Base-by-base conservation (phyloP, 306 rosid genomes). In the Ceratonia siliqua region DNA sequence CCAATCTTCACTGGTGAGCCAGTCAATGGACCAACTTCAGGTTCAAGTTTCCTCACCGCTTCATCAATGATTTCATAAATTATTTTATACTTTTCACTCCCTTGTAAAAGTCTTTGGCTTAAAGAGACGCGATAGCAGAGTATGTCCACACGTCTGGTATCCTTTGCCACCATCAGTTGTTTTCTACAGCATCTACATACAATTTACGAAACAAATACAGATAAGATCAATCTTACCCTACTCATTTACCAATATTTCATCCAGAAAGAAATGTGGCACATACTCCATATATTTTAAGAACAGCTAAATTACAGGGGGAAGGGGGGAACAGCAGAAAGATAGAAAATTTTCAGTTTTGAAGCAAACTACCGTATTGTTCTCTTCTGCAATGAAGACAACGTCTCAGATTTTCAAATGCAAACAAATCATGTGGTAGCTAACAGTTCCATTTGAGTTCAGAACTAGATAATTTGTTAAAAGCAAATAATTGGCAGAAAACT, bases 61-160 rank as follows among this genome's bases (percentile, higher is more conserved):
- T 89, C 93, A 73, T 80, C 82, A 59, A 94, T 86, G 39, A 92
- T 82, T 71, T 89, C 78, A 84, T 82, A 56, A 82, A 92, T 85
- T 30, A 83, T 74, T 75, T 48, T 79, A 79, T 90, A 87, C 70
- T 71, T 85, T 66, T 79, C 86, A 30, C 95, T 92, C 73, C 93
- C 96, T 59, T 85, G 84, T 72, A 94, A 76, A 74, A 94, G 95
- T 84, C 87, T 94, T 81, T 90, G 92, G 87, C 95, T 88, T 78
- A 94, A 83, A 69, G 85, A 91, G 79, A 91, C 84, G 63, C 98
- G 98, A 69, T 94, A 94, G 66, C 93, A 90, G 27, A 94, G 88
- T 77, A 94, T 83, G 78, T 94, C 97, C 18, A 94, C 99, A 48
- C 96, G 94, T 79, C 99, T 90, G 22, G 97, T 88, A 62, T 89